These are phyloP conservation scores for Stygiomarasmius scandens DNA, from an alignment of 1,284 basidiomycete genomes.

Conservation along the genomic window DNA sequence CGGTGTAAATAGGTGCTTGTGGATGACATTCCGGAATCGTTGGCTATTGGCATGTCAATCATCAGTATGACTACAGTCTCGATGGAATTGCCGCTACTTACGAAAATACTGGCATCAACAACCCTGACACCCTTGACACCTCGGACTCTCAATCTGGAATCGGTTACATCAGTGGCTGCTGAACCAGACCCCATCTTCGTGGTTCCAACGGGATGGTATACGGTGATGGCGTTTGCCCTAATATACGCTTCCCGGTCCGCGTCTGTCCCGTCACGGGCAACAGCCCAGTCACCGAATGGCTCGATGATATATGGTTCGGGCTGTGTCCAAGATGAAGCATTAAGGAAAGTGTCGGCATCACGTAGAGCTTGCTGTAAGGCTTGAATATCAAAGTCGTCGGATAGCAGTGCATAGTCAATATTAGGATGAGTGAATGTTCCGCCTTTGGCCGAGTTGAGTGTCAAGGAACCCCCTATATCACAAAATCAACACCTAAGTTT, in stretches of 20 bases:
- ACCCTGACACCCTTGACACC: slow-evolving; percentile 21
- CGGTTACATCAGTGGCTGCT: slow-evolving; percentile 18
- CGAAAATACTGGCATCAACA: slow-evolving; percentile 21
- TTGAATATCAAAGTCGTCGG: slow-evolving; percentile 26
- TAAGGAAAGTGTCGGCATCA: slow-evolving; percentile 23
- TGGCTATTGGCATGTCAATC: no score
- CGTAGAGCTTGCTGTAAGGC: slow-evolving; percentile 23
- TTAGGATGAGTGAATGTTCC: slow-evolving; percentile 23
- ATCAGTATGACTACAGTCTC: no score
- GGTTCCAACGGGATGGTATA: no score
- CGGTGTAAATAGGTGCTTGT: no score
- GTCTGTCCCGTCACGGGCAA: no score
- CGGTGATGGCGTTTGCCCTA: no score
- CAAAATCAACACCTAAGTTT: neutral
- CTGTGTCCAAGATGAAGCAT: slow-evolving; percentile 6
- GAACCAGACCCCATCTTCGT: no score
- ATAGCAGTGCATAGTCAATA: slow-evolving; percentile 28
- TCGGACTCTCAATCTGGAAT: slow-evolving; percentile 22
- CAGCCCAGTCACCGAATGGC: no score
- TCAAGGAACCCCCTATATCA: slow-evolving; percentile 36
- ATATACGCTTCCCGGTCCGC: no score
- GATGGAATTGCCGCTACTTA: no score
- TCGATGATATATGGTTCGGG: no score
- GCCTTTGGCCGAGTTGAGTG: slow-evolving; percentile 28
- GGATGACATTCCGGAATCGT: no score